Evolutionary conservation across 2,329 filamentous ascomycete genomes (phyloP).

Genomic region (Penicillium rolfsii): DNA sequence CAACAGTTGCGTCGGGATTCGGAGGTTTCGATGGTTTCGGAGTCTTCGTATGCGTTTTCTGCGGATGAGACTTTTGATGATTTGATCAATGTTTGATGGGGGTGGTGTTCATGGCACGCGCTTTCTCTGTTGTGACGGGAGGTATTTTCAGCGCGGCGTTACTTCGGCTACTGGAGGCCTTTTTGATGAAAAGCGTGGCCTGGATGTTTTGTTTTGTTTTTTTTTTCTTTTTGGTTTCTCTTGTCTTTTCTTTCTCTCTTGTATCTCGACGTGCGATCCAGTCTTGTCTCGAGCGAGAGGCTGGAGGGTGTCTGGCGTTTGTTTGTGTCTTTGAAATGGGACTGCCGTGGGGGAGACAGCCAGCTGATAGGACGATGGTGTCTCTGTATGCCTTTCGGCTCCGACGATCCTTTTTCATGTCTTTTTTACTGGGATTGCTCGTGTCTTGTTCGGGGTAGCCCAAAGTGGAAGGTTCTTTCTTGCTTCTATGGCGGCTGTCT

Average conservation of each 20-base stretch:
- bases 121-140: background rate
- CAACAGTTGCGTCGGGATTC: constrained; percentile 38
- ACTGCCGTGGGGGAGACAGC: background rate
- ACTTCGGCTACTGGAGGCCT: background rate
- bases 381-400: background rate
- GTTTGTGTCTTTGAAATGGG: background rate
- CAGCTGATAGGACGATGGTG: background rate
- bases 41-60: constrained; percentile 36
- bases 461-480: background rate
- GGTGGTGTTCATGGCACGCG: background rate
- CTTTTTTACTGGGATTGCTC: background rate
- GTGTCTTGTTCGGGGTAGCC: background rate
- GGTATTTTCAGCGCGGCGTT: constrained; percentile 1
- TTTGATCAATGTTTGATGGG: constrained; percentile 35
- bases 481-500: background rate
- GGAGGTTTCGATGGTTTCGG: constrained; percentile 33
- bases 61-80: constrained; percentile 39
- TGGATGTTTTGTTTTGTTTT: background rate
- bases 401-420: background rate
- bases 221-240: background rate
- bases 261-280: constrained; percentile 17
- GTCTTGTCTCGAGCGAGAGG: constrained; percentile 4
- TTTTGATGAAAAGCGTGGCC: background rate
- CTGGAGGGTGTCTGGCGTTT: constrained; percentile 24
- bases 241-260: background rate